Evolutionary conservation across 2,329 filamentous ascomycete species (phyloP).

Genomic region (Paecilomyces formosus): DNA sequence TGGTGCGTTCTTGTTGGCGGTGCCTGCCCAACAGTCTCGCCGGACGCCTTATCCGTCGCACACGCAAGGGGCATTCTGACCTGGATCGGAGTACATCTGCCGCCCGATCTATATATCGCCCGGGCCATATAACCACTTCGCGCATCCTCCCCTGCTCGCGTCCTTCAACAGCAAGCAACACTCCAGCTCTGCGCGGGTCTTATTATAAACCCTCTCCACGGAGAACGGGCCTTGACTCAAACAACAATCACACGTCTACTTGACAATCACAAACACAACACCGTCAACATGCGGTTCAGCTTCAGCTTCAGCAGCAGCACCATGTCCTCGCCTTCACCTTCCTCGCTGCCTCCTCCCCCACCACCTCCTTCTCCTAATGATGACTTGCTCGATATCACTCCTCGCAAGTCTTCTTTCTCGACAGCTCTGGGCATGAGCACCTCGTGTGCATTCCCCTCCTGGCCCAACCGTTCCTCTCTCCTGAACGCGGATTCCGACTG

Average conservation of each 20-base stretch:
- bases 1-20: not conserved
- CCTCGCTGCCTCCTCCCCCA: conserved; percentile 25
- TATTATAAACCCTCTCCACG: not conserved
- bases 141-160: not conserved
- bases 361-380: conserved; percentile 32
- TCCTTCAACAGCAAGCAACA: not conserved
- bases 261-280: conserved; percentile 3
- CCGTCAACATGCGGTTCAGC: conserved; percentile 15
- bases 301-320: conserved; percentile 19
- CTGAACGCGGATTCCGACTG: conserved; percentile 21
- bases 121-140: not conserved
- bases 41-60: not conserved
- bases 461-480: conserved; percentile 35
- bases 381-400: conserved; percentile 32
- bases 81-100: not conserved
- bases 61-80: not conserved
- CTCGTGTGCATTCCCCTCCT: conserved; percentile 37
- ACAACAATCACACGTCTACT: not conserved
- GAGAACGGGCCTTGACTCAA: not conserved
- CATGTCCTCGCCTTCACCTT: conserved; percentile 18
- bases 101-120: not conserved
- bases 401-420: conserved; percentile 36
- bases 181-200: not conserved
- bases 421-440: conserved; percentile 29
- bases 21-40: not conserved